A percentile compares a stretch with the other conserved stretches of the same genome.
These are phyloP conservation scores for Ceratobasidium theobromae DNA, from an alignment of 1,284 basidiomycete species.

Conservation along the genomic window DNA sequence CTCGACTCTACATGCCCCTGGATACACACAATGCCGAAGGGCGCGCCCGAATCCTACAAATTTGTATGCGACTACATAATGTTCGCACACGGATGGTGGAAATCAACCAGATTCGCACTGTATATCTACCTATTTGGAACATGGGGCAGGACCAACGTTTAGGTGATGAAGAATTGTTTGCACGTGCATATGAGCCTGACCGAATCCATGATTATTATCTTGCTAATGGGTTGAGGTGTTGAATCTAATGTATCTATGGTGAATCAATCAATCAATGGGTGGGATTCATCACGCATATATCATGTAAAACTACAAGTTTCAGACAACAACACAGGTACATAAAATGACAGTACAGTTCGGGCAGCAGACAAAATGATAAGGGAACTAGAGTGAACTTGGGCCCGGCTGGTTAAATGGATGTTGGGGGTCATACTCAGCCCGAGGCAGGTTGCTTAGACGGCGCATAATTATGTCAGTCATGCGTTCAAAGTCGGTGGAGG, in stretches of 20 bases:
- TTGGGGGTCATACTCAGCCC: not conserved
- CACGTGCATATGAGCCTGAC: not conserved
- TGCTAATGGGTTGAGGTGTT: not conserved
- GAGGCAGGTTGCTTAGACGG: not conserved
- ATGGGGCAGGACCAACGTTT: not conserved
- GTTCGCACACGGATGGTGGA: not conserved
- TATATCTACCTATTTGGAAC: not conserved
- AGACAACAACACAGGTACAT: not conserved
- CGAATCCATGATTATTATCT: not conserved
- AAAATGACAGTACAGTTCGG: not conserved
- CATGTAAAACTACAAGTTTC: not conserved
- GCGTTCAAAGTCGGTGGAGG: too few species aligned
- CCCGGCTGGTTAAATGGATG: not conserved
- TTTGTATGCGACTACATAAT: not conserved
- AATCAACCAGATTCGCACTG: not conserved
- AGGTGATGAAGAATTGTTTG: not conserved
- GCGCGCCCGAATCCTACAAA: not conserved
- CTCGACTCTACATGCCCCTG: slow-evolving; percentile 46
- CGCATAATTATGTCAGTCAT: not conserved
- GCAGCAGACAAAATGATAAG: not conserved
- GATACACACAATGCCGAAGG: slow-evolving; percentile 37
- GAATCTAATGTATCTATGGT: not conserved
- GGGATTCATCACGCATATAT: not conserved
- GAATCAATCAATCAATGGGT: not conserved
- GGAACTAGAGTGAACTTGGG: not conserved